A percentile compares a stretch with the other conserved stretches of the same genome.
phyloP scores from a whole-genome alignment of 345 rosid species.

The Syzygium aqueum region DNA sequence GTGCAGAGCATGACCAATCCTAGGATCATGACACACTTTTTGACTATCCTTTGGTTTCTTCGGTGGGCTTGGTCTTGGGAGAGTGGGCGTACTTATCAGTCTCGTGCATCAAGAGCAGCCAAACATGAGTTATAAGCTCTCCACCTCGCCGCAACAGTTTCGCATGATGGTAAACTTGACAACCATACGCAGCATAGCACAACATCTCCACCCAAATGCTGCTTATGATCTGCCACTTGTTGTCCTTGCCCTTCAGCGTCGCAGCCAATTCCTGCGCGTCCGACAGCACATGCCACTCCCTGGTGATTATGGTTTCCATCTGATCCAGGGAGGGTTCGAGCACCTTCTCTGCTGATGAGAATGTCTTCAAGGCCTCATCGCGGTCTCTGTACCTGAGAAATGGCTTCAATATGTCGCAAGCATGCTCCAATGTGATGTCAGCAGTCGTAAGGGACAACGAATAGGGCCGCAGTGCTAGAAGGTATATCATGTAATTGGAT shows the following conservation, averaged over 20 bases:
- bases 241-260: neutral
- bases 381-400: neutral
- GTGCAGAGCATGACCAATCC: neutral
- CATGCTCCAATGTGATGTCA: neutral
- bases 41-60: neutral
- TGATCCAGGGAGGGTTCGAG: neutral
- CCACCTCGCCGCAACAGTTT: neutral
- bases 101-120: neutral
- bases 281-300: neutral
- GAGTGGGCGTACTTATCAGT: neutral
- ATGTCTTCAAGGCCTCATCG: neutral
- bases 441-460: neutral
- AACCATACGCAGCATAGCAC: neutral
- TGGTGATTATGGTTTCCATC: neutral
- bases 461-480: neutral
- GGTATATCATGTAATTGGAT: slow-evolving; percentile 4
- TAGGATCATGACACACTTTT: neutral
- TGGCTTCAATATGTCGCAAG: neutral
- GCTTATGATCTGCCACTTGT: neutral
- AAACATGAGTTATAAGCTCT: neutral
- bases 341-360: neutral
- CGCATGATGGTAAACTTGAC: neutral
- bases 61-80: neutral
- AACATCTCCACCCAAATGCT: neutral
- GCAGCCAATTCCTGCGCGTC: neutral